Base-by-base conservation (phyloP, 1,139 yeast species). In the Arxiozyma heterogenica region DNA sequence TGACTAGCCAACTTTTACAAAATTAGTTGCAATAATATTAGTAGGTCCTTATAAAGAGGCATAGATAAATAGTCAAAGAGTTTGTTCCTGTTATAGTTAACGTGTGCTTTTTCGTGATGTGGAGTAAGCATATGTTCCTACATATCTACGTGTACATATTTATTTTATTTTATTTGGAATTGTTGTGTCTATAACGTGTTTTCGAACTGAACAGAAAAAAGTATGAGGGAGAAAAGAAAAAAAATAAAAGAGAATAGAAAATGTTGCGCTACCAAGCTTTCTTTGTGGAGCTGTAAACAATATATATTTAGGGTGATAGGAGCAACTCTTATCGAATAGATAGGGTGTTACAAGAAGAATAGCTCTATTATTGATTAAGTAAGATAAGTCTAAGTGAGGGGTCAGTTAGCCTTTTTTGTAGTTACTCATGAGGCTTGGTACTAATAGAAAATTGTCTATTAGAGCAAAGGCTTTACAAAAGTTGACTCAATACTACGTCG, bases 391-490 rank as follows among this genome's bases (percentile, higher is more conserved):
- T 34, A 34, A 34, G n/a, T 34, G 17, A 15, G n/a, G 39, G 2
- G n/a, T 11, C 39, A 34, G 8, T 2, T 34, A 34, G 3, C 4
- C 8, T 12, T 34, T 34, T 34, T 34, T 34, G 5, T 3, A 12
- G 17, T 34, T 34, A 34, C 39, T 34, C 17, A 44, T 51, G 53
- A 51, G 53, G 46, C 22, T 44, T 5, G 49, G 46, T 41, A 42
- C 62, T 55, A 50, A 57, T 58, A 52, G 66, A n/a, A 51, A 53
- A 9, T 47, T 55, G 21, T 60, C 74, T 1, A 59, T 86, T 30
- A 76, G 93, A 55, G 79, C 80, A 15, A 78, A 74, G 50, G 90
- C 93, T 8, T 75, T 84, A 57, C 75, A 75, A 55, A 80, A 77
- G 62, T 64, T 79, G 53, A 75, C 80, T 0, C 61, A 63, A 43